Evolutionary conservation across 176 grass and related monocot genomes (phyloP), one percentile per base, ranked within the genome.

Genomic region (Carex parvula): DNA sequence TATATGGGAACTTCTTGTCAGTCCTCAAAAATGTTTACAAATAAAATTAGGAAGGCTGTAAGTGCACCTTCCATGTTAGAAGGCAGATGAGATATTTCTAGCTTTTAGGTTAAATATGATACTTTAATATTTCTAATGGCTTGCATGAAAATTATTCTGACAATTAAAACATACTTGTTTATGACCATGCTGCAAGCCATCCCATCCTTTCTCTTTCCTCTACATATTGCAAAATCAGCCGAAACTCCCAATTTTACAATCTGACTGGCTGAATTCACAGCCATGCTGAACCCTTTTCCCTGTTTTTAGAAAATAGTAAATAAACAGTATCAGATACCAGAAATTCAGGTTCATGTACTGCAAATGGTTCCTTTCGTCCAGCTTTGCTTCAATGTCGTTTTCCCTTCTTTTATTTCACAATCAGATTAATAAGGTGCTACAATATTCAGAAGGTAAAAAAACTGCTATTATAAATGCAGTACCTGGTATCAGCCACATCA

Each of bases 161-260:
- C 6, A 54, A 11, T n/a, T 76, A 17, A 55, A 73, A 68, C 86
- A 21, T 95, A 98, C 95, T 92, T 98, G 82, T 88, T 91, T 89
- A 94, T 93, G 33, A 39, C 83, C 95, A 98, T 98, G 56, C 89
- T 92, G 83, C 95, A 98, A 18, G 88, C 79, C 83, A 93, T 79
- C 12, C 95, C 95, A 57, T 95, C 95, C 81, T 98, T 95, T 83
- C 91, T 94, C 82, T 91, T 98, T 62, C 95, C 95, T 89, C 91
- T 98, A 72, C 92, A 98, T 64, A 91, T 16, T 54, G 86, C 91
- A 42, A 90, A 93, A 87, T 98, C 95, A 0, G 88, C 86, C 1
- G 92, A 94, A 30, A 87, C 68, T 29, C 95, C 95, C 81, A 93
- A 90, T 79, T 93, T 98, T 66, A 95, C 63, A 92, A 93, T 95